These are phyloP conservation scores for Juglanconis oblonga DNA, from an alignment of 2,329 filamentous ascomycete species.

Conservation along the genomic window DNA sequence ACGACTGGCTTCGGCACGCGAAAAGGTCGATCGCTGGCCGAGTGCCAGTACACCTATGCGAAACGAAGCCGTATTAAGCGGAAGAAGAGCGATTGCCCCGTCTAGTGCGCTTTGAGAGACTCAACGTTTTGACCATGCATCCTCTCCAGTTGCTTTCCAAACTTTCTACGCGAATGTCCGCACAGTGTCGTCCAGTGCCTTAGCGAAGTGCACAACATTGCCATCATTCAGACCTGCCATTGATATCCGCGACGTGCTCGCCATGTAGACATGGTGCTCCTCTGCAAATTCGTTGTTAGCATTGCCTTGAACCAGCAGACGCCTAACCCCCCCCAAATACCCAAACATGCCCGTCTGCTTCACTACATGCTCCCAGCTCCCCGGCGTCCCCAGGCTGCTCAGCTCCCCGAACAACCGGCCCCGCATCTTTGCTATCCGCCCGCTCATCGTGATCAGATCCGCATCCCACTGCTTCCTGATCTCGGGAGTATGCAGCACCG, in stretches of 20 bases:
- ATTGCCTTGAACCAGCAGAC: neutral
- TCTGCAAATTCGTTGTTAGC: slow-evolving; percentile 22
- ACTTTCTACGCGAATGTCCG: neutral
- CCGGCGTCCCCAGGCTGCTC: slow-evolving; percentile 29
- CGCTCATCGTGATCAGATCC: slow-evolving; percentile 35
- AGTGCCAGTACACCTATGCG: too few relatives aligned
- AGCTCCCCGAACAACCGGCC: slow-evolving; percentile 32
- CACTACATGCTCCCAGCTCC: slow-evolving; percentile 35
- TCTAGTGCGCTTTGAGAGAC: too few relatives aligned
- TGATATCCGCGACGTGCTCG: slow-evolving; percentile 35
- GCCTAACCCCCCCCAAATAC: slow-evolving; percentile 32
- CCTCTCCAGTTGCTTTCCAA: neutral
- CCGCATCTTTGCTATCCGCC: slow-evolving; percentile 34
- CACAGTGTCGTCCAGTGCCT: slow-evolving; percentile 19
- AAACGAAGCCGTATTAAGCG: too few relatives aligned
- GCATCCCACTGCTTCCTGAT: slow-evolving; percentile 31
- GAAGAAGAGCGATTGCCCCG: too few relatives aligned
- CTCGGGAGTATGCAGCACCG: slow-evolving; percentile 28
- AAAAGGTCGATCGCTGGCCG: too few relatives aligned
- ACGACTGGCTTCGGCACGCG: too few relatives aligned
- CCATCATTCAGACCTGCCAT: slow-evolving; percentile 36
- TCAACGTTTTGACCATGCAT: neutral
- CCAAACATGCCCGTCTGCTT: slow-evolving; percentile 40
- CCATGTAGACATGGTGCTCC: slow-evolving; percentile 37
- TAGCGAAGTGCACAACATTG: slow-evolving; percentile 32